Conservation (phyloP, 768 basidiomycete genomes). For the Amylocystis lapponica region DNA sequence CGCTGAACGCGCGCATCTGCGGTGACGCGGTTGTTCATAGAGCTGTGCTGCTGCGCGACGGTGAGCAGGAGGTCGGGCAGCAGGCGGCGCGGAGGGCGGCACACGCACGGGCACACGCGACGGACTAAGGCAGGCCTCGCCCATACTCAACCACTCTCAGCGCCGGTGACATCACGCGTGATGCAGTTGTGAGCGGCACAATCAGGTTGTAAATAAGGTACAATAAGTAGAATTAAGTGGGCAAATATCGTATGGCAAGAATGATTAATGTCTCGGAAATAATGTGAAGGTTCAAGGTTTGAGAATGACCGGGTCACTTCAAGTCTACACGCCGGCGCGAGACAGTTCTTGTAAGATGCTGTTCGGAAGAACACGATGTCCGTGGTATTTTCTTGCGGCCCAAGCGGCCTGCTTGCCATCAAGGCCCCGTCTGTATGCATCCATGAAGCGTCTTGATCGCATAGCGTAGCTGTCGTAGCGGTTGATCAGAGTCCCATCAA, state of each 20-base stretch:
- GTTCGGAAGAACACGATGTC: slow-evolving; percentile 11
- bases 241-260: too few species aligned
- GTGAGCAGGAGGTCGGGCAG: slow-evolving; percentile 60
- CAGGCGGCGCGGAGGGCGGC: slow-evolving; percentile 44
- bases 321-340: too few species aligned
- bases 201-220: too few species aligned
- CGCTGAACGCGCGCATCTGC: slow-evolving; percentile 55
- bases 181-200: too few species aligned
- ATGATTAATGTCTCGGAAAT: too few species aligned
- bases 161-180: too few species aligned
- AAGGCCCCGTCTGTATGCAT: slow-evolving; percentile 15
- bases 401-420: slow-evolving; percentile 15
- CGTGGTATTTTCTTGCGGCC: slow-evolving; percentile 12
- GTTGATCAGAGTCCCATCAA: too few species aligned
- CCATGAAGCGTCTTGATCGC: slow-evolving; percentile 12
- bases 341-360: background rate
- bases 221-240: too few species aligned
- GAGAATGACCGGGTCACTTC: too few species aligned
- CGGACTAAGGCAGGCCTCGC: too few species aligned
- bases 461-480: slow-evolving; percentile 9
- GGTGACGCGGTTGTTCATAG: slow-evolving; percentile 50
- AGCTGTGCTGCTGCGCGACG: slow-evolving; percentile 51
- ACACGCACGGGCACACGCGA: slow-evolving; percentile 33
- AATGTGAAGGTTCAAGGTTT: too few species aligned
- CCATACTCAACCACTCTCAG: too few species aligned